phyloP scores from a whole-genome alignment of 208 protist species.

The Leishmania martiniquensis region DNA sequence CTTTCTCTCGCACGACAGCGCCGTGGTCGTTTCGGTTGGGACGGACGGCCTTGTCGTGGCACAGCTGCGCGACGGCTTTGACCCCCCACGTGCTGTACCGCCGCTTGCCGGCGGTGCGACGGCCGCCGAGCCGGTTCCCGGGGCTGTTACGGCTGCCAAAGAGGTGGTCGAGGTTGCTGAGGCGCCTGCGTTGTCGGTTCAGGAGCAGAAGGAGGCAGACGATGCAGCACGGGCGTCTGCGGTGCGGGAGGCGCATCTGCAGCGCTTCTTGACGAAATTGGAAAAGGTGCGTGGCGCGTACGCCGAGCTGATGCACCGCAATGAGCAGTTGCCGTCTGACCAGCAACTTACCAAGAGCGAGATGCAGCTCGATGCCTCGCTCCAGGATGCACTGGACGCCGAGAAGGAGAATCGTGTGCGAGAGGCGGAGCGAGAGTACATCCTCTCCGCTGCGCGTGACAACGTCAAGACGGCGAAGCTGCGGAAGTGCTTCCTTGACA shows the following conservation, averaged over 20 bases:
- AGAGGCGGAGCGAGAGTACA: slow-evolving; percentile 72
- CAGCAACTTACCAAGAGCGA: slow-evolving; percentile 61
- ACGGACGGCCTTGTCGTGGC: slow-evolving; percentile 92
- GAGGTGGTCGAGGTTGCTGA: neutral
- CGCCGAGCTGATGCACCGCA: slow-evolving; percentile 70
- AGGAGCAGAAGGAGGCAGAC: slow-evolving; percentile 94
- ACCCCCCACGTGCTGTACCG: slow-evolving; percentile 7
- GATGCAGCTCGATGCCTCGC: slow-evolving; percentile 89
- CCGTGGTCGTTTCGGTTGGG: slow-evolving; percentile 85
- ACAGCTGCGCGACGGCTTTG: slow-evolving; percentile 52
- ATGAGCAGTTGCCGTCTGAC: slow-evolving; percentile 52
- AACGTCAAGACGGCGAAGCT: slow-evolving; percentile 91
- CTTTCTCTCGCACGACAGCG: slow-evolving; percentile 83
- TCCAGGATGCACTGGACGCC: slow-evolving; percentile 63
- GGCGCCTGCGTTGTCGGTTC: slow-evolving; percentile 63
- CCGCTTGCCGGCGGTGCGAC: neutral
- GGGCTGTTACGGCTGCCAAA: neutral
- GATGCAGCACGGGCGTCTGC: slow-evolving; percentile 70
- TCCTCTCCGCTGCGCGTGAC: slow-evolving; percentile 84
- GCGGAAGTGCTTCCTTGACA: slow-evolving; percentile 81
- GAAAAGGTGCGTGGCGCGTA: slow-evolving; percentile 64
- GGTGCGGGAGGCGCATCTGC: slow-evolving; percentile 78
- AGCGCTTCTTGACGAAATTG: slow-evolving; percentile 67
- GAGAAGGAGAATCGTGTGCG: slow-evolving; percentile 76
- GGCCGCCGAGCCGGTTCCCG: neutral